Evolutionary conservation across 306 rosid genomes (phyloP), one percentile per base, ranked within the genome.

Genomic region (Acacia confusa): DNA sequence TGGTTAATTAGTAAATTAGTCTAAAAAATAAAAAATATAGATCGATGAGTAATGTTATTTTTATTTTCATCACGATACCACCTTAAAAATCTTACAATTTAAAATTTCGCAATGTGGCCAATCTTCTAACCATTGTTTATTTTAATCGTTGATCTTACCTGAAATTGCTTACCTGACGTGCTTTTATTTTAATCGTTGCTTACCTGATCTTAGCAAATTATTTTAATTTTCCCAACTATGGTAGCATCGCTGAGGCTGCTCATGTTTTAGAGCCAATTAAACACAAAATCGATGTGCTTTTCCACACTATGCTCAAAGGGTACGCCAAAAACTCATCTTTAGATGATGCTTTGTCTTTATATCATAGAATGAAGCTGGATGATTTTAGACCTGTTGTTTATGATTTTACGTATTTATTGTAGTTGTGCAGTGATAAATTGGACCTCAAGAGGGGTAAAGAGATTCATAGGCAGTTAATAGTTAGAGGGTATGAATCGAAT

Each of bases 241-340:
- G 91, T 70, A 82, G 86, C 85, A 78, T 90, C 12, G 2, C 1
- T 44, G 97, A 95, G 44, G 94, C 99, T 48, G 85, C 85, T 36
- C 91, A 87, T 36, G 97, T 93, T 61, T 95, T 92, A 43, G 89
- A 95, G 44, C 72, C 95, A 19, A 76, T 89, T 61, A 86, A 87
- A 4, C 81, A 76, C 40, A 93, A 95, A 64, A 84, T 91, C 14
- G 97, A 95, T 65, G 97, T 85, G 70, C 87, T 95, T 48, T 95
- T 91, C 84, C 97, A 93, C 66, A 95, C 97, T 7, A 75, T 93
- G 88, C 92, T 95, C 6, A 95, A 95, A 87, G 95, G 99, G 84
- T 86, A 91, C 41, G 92, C 90, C 3, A 93, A 89, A 87, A 90
- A 86, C 86, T 87, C 92, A 8, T 44, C 89, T 36, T 80, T 90